These are phyloP conservation scores for Zymoseptoria pseudotritici DNA, from an alignment of 2,329 filamentous ascomycete genomes.

Conservation along the genomic window DNA sequence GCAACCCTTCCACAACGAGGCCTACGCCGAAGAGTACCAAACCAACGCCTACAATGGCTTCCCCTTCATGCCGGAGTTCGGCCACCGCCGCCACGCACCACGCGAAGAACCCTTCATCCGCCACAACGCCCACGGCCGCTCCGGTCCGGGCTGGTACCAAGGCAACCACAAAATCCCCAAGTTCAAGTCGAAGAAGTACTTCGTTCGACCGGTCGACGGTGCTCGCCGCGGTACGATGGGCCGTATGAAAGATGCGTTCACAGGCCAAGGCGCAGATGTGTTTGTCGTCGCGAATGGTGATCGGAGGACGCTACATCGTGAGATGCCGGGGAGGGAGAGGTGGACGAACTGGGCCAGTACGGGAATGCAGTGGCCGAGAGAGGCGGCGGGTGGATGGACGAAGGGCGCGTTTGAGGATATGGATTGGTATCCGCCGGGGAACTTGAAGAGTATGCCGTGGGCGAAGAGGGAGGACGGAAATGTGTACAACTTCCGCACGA, in stretches of 20 bases:
- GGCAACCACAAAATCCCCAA: constrained; percentile 14
- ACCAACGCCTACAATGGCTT: constrained; percentile 19
- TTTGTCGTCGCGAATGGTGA: constrained; percentile 36
- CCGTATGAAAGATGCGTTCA: constrained; percentile 37
- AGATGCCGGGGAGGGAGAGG: constrained; percentile 30
- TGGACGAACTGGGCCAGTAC: constrained; percentile 33
- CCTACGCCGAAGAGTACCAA: constrained; percentile 17
- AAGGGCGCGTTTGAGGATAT: constrained; percentile 32
- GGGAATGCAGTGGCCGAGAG: constrained; percentile 6
- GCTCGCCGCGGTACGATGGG: constrained; percentile 31
- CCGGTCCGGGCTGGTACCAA: constrained; percentile 19
- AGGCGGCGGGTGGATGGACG: constrained; percentile 23
- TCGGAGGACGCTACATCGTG: constrained; percentile 31
- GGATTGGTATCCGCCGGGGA: constrained; percentile 26
- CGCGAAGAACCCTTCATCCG: constrained; percentile 24
- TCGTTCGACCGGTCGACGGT: constrained; percentile 40
- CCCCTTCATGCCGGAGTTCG: constrained; percentile 19
- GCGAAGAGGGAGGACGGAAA: constrained; percentile 13
- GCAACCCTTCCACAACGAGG: constrained; percentile 9
- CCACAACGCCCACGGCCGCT: constrained; percentile 1
- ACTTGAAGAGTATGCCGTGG: constrained; percentile 14
- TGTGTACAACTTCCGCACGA: constrained; percentile 24
- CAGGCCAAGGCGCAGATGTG: constrained; percentile 39
- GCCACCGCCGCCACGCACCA: constrained; percentile 19
- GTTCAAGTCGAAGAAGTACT: constrained; percentile 35